Percentiles rank a stretch among this genome's conserved stretches.
These are phyloP conservation scores for Penicillium sp. DNA, from an alignment of 2,329 filamentous ascomycete genomes.

Conservation along the genomic window DNA sequence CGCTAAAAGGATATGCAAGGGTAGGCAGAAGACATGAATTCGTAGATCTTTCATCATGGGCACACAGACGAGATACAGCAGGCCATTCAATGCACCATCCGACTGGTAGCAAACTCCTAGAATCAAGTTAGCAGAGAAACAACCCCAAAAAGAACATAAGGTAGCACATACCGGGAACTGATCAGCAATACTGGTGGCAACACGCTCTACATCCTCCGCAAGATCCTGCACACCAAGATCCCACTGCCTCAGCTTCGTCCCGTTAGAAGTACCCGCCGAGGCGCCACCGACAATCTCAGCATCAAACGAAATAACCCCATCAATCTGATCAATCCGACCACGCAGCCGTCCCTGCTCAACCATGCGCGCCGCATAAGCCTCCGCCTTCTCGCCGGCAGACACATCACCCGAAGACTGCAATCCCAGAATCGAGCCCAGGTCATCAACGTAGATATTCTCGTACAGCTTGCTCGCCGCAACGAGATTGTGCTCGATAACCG, in stretches of 20 bases:
- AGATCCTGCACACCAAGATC: slow-evolving; percentile 82
- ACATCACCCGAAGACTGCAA: slow-evolving; percentile 54
- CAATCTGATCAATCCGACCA: slow-evolving; percentile 92
- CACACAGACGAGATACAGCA: not conserved
- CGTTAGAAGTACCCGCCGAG: slow-evolving; percentile 43
- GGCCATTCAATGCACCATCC: slow-evolving; percentile 33
- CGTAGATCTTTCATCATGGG: slow-evolving; percentile 18
- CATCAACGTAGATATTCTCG: slow-evolving; percentile 71
- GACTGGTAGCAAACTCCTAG: slow-evolving; percentile 35
- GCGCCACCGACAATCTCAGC: slow-evolving; percentile 64
- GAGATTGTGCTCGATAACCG: slow-evolving; percentile 94
- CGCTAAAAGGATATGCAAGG: slow-evolving; percentile 4
- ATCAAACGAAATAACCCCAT: slow-evolving; percentile 82
- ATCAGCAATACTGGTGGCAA: slow-evolving; percentile 75
- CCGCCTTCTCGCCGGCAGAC: slow-evolving; percentile 67
- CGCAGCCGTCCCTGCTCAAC: slow-evolving; percentile 87
- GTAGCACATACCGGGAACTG: slow-evolving; percentile 66
- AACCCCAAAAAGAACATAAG: not conserved
- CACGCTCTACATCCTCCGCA: slow-evolving; percentile 84
- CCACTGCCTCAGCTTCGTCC: slow-evolving; percentile 77
- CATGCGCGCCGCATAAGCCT: slow-evolving; percentile 91
- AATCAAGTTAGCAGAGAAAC: slow-evolving; percentile 1
- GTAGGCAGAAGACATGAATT: slow-evolving; percentile 16
- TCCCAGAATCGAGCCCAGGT: slow-evolving; percentile 72
- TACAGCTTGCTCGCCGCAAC: slow-evolving; percentile 79